These are phyloP conservation scores for Scutellaria baicalensis DNA, from an alignment of 257 asterid genomes.

Conservation along the genomic window DNA sequence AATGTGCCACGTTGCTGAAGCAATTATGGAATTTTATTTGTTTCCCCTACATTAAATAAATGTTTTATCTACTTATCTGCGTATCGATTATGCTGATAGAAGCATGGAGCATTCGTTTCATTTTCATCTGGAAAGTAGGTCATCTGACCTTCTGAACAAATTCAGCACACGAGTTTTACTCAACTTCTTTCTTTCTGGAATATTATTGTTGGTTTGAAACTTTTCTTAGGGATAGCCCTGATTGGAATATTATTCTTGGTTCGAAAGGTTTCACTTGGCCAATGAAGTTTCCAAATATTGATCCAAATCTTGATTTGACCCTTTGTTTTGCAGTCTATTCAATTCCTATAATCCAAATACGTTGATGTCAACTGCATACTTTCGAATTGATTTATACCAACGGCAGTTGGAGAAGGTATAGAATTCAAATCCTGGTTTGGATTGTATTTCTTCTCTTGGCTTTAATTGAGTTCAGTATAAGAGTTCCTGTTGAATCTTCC, in stretches of 20 bases:
- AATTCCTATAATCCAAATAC: slow-evolving; percentile 67
- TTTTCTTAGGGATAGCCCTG: not conserved
- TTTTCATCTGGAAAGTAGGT: not conserved
- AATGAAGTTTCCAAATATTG: not conserved
- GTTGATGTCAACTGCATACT: slow-evolving; percentile 86
- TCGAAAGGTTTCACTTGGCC: not conserved
- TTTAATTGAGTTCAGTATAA: slow-evolving; percentile 1
- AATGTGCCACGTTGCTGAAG: not conserved
- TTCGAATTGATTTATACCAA: slow-evolving; percentile 74
- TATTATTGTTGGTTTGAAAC: not conserved
- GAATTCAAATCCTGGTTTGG: slow-evolving; percentile 3
- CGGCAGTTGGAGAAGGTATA: slow-evolving; percentile 67
- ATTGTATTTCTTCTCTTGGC: slow-evolving; percentile 5
- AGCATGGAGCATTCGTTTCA: not conserved
- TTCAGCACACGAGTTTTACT: not conserved
- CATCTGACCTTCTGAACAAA: not conserved
- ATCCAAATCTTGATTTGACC: slow-evolving; percentile 7
- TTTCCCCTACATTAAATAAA: not conserved
- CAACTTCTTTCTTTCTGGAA: not conserved
- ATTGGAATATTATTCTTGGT: not conserved
- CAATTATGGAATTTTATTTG: not conserved
- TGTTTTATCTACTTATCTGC: not conserved
- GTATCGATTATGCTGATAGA: not conserved
- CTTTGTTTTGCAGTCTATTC: slow-evolving; percentile 65
- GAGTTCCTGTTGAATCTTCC: not conserved